Conservation (phyloP, 768 basidiomycete genomes). For the Megacollybia marginata region DNA sequence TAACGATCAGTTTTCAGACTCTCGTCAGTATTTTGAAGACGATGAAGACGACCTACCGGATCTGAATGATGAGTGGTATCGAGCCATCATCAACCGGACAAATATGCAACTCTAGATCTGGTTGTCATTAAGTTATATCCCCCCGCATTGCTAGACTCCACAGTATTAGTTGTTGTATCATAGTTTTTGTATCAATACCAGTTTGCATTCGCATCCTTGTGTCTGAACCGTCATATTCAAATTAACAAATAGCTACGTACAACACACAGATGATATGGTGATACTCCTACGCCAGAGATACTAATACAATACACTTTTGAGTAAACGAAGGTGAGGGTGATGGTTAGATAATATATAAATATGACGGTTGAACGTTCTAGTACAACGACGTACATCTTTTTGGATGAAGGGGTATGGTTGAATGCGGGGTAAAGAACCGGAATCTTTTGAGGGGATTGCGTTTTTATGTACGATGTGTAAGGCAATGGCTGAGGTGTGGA, state of each 20-base stretch:
- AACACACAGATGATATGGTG: too few species aligned
- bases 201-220: too few species aligned
- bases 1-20: neutral
- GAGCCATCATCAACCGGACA: conserved; percentile 11
- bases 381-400: conserved; percentile 2
- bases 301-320: too few species aligned
- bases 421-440: neutral
- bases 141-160: too few species aligned
- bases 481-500: neutral
- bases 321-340: neutral
- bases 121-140: too few species aligned
- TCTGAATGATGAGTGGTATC: conserved; percentile 32
- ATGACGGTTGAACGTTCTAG: neutral
- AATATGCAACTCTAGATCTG: neutral
- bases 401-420: neutral
- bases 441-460: neutral
- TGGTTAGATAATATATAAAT: neutral
- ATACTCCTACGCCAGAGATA: too few species aligned
- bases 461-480: neutral
- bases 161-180: too few species aligned
- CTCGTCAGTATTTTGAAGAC: conserved; percentile 21
- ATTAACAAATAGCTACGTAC: too few species aligned
- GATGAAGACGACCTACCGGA: conserved; percentile 31
- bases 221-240: too few species aligned
- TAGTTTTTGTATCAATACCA: too few species aligned